phyloP scores from a whole-genome alignment of 306 rosid species.

The Ziziphus jujuba region DNA sequence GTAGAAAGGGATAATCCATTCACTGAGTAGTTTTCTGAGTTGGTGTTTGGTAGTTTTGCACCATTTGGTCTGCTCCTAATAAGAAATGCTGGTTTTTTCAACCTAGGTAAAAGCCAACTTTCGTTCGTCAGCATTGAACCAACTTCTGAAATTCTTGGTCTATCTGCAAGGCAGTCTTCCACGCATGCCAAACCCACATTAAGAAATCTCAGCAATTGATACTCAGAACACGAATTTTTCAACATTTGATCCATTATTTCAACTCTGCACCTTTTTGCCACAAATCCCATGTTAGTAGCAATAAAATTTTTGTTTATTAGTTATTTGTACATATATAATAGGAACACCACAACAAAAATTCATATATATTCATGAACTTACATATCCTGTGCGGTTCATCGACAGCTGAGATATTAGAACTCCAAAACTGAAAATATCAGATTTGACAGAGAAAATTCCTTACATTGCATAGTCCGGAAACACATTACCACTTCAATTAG shows the following conservation, averaged over 20 bases:
- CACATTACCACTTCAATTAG: neutral
- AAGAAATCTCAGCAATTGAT: neutral
- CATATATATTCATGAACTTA: neutral
- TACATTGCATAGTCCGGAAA: neutral
- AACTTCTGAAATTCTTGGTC: neutral
- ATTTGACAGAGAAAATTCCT: no score
- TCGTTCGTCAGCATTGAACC: neutral
- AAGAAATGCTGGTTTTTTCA: neutral
- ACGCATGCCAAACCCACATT: neutral
- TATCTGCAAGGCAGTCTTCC: neutral
- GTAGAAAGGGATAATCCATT: neutral
- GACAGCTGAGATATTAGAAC: neutral
- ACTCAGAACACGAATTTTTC: neutral
- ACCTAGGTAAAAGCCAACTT: neutral
- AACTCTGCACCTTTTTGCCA: neutral
- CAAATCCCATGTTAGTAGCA: neutral
- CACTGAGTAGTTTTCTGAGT: neutral
- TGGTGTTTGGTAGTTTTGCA: neutral
- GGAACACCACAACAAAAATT: neutral
- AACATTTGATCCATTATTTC: neutral
- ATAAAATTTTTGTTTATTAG: neutral
- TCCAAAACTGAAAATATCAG: no score
- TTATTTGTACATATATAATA: no score
- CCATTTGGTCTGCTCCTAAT: neutral
- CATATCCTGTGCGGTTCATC: neutral